Percentiles rank a stretch among this genome's conserved stretches.
phyloP scores from a whole-genome alignment of 257 asterid genomes.

The Eustoma russellianum region DNA sequence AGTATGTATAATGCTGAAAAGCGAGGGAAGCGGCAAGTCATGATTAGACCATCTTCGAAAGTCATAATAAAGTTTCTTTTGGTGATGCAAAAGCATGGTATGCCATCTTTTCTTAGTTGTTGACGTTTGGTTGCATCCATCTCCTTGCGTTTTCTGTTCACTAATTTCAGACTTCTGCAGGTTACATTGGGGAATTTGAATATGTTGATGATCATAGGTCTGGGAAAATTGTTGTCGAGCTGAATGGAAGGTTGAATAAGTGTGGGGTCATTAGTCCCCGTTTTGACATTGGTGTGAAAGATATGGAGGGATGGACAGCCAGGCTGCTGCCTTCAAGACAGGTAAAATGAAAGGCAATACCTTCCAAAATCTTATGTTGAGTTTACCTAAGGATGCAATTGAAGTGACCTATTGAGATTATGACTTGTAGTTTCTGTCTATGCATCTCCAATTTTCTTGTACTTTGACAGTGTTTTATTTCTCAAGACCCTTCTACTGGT shows the following conservation, averaged over 20 bases:
- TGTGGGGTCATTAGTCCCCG: conserved; percentile 39
- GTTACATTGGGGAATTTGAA: conserved; percentile 33
- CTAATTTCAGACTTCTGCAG: conserved; percentile 6
- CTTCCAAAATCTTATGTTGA: too few species aligned
- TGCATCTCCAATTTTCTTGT: too few species aligned
- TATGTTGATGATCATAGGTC: conserved; percentile 29
- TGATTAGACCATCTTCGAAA: conserved; percentile 30
- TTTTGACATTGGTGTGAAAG: conserved; percentile 25
- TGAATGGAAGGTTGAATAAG: conserved; percentile 30
- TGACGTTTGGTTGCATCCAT: neutral
- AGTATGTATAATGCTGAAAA: conserved; percentile 36
- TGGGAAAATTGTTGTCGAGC: conserved; percentile 30
- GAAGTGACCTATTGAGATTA: too few species aligned
- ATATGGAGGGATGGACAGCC: conserved; percentile 35
- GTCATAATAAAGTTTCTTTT: conserved; percentile 30
- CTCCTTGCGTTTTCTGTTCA: neutral
- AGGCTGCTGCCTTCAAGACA: conserved; percentile 35
- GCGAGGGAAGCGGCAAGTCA: conserved; percentile 34
- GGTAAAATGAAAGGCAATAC: conserved; percentile 5
- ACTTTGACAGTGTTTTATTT: too few species aligned
- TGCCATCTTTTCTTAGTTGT: neutral
- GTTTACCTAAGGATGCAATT: too few species aligned
- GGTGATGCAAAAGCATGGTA: conserved; percentile 36
- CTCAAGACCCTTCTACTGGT: too few species aligned
- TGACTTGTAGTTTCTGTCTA: too few species aligned